Evolutionary conservation across 257 asterid species (phyloP), one percentile per base, ranked within the genome.

Genomic region (Penstemon davidsonii): DNA sequence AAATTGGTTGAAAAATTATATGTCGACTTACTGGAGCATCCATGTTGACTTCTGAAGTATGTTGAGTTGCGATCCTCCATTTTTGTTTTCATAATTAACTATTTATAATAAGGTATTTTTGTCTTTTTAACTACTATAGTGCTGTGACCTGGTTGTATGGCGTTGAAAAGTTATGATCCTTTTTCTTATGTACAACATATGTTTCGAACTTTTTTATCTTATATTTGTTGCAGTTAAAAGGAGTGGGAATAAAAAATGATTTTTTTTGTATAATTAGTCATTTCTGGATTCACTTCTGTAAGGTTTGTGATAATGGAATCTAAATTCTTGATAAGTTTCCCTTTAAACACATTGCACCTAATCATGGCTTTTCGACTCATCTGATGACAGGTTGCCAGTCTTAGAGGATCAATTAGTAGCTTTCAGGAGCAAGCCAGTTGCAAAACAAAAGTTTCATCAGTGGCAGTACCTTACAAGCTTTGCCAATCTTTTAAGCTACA

Each of bases 391-490:
- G 95, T 90, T 44, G 79, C 77, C 9, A 87, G 88, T 71, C 74
- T 78, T 37, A 82, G 95, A 75, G 85, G 71, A 51, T 78, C 83
- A 47, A 61, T 65, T 38, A 84, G 93, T 69, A 79, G 91, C 74
- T 85, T 82, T 71, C 86, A 79, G 51, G 91, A 90, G 78, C 93
- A 90, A 80, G 93, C 93, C 53, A 90, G 96, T 75, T 84, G 87
- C 75, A 87, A 90, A 66, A 65, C 40, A 7, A 82, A 78, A 69
- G 78, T 90, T 66, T 62, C 95, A 60, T 79, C 85, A 15, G 78
- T 90, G 25, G 67, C 78, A 57, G 87, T 86, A 50, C 88, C 87
- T n/a, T 63, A 74, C 81, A 87, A 80, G 74, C 89, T 87, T 73
- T 87, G 96, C 69, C 82, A 78, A 50, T 79, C 95, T 64, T 87